Evolutionary conservation across 2,329 filamentous ascomycete genomes (phyloP).

Genomic region (Aureobasidium namibiae): DNA sequence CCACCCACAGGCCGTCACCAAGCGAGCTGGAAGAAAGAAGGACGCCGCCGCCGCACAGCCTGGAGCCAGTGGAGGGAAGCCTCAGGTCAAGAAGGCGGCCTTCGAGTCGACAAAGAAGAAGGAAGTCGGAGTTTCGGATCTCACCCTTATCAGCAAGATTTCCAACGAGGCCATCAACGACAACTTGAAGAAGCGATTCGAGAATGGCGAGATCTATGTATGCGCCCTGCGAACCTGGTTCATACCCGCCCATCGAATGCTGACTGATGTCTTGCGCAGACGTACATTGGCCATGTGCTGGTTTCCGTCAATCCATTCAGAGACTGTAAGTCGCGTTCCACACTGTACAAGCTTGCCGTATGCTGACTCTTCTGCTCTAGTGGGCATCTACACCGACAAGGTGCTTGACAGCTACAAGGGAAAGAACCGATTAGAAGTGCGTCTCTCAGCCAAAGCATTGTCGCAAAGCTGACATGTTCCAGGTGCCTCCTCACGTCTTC

Average conservation of each 20-base stretch:
- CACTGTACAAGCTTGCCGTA: not conserved
- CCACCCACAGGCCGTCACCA: slow-evolving; percentile 42
- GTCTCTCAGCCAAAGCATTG: not conserved
- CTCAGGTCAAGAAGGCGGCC: slow-evolving; percentile 86
- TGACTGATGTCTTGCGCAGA: slow-evolving; percentile 32
- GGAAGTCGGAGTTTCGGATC: slow-evolving; percentile 95
- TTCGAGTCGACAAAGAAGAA: slow-evolving; percentile 98
- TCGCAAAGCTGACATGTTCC: not conserved
- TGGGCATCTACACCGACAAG: slow-evolving; percentile 92
- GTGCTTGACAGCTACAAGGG: slow-evolving; percentile 91
- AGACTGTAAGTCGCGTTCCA: slow-evolving; percentile 41
- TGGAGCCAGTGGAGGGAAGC: slow-evolving; percentile 38
- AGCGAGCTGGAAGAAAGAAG: slow-evolving; percentile 51
- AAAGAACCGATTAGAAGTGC: slow-evolving; percentile 82
- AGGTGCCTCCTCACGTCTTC: slow-evolving; percentile 73
- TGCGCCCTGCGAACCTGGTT: not conserved
- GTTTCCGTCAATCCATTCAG: slow-evolving; percentile 98
- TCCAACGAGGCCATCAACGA: slow-evolving; percentile 99
- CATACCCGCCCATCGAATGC: not conserved
- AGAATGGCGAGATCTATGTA: slow-evolving; percentile 87
- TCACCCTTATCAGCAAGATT: slow-evolving; percentile 96
- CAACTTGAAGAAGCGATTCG: slow-evolving; percentile 95
- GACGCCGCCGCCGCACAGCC: slow-evolving; percentile 32
- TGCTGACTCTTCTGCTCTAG: not conserved
- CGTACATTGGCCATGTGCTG: slow-evolving; percentile 98